These are phyloP conservation scores for Cryptosporidium ubiquitum DNA, from an alignment of 169 alveolate species.

Conservation along the genomic window DNA sequence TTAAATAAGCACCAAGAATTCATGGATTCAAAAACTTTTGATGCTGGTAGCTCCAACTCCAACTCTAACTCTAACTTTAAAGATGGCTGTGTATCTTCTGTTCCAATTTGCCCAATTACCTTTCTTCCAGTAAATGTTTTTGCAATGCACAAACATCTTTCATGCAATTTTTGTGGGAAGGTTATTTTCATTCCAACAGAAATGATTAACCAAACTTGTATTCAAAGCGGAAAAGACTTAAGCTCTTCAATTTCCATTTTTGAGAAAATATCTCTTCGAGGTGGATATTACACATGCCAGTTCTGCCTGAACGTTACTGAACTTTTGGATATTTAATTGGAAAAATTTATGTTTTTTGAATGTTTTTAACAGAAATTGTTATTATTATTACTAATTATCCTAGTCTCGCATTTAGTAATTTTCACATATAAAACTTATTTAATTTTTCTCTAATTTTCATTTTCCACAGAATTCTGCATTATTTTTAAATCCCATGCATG, in stretches of 20 bases:
- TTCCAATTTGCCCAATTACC: constrained; percentile 68
- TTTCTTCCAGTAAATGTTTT: constrained; percentile 41
- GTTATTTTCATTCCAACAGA: constrained; percentile 19
- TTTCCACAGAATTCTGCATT: not conserved
- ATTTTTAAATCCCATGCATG: constrained; percentile 33
- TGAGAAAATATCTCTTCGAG: constrained; percentile 12
- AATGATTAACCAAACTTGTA: not conserved
- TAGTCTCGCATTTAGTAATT: not conserved
- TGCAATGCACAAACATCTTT: not conserved
- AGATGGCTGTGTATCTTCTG: constrained; percentile 18
- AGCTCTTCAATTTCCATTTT: not conserved
- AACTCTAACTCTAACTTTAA: not conserved
- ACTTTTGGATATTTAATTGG: constrained; percentile 29
- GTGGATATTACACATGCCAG: constrained; percentile 26
- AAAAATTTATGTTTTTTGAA: not conserved
- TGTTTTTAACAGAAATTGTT: not conserved
- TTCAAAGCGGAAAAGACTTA: not conserved
- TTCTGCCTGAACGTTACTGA: constrained; percentile 15
- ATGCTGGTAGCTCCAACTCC: not conserved
- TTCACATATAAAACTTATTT: not conserved
- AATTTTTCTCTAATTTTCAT: not conserved
- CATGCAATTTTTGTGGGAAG: constrained; percentile 67
- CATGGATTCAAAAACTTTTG: too few relatives aligned
- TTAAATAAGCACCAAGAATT: not conserved
- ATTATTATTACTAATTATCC: not conserved